phyloP scores from a whole-genome alignment of 2,329 filamentous ascomycete species.

The Epichloe gansuensis region DNA sequence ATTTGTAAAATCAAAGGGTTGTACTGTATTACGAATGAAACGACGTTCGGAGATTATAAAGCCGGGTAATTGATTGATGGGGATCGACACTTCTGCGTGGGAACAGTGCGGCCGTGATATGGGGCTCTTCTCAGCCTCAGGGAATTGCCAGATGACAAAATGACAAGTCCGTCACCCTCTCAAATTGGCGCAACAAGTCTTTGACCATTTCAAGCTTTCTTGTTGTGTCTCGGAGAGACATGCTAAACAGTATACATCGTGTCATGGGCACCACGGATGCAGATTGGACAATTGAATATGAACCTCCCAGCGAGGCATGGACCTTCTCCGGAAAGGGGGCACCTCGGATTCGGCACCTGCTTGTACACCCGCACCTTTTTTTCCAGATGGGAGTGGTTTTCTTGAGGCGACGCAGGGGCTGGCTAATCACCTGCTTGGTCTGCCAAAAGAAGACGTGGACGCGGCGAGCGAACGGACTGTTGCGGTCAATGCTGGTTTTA shows the following conservation, averaged over 20 bases:
- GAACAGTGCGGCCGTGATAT: no score
- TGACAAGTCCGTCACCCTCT: constrained; percentile 11
- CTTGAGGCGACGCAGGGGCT: constrained; percentile 25
- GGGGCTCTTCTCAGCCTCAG: no score
- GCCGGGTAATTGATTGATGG: neutral
- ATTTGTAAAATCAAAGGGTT: no score
- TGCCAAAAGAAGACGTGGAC: constrained; percentile 48
- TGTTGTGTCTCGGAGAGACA: constrained; percentile 47
- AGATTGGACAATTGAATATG: constrained; percentile 47
- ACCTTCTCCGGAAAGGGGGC: constrained; percentile 29
- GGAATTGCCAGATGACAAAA: no score
- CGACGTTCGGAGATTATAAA: no score
- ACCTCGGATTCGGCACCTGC: constrained; percentile 30
- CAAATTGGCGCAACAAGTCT: constrained; percentile 29
- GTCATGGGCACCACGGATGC: constrained; percentile 43
- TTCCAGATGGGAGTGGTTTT: constrained; percentile 26
- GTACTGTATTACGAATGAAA: no score
- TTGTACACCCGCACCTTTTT: constrained; percentile 47
- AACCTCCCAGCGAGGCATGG: constrained; percentile 27
- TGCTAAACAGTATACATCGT: constrained; percentile 48
- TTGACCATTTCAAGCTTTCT: constrained; percentile 45
- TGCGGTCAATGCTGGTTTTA: constrained; percentile 13
- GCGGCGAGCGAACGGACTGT: constrained; percentile 38
- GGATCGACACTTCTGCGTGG: no score
- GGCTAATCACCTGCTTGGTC: constrained; percentile 40